Evolutionary conservation across 169 alveolate genomes (phyloP), one percentile per base, ranked within the genome.

Genomic region (Cryptosporidium viatorum): DNA sequence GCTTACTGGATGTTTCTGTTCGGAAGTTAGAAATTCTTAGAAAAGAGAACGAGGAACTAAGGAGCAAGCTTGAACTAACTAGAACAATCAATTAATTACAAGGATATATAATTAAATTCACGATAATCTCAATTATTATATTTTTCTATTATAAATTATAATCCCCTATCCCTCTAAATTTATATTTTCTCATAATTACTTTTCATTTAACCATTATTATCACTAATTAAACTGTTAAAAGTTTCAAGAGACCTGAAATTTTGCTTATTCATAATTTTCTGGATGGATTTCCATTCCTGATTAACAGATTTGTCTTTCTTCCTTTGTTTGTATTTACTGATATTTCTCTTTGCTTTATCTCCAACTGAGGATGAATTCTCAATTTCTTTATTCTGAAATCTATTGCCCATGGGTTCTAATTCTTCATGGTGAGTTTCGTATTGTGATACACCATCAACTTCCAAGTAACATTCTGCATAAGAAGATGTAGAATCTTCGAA

Each of bases 381-480:
- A 6, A 26, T 21, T 33, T 65, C 71, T 16, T 41, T 5, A 21
- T 41, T 23, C 2, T 29, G 35, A n/a, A 9, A 43, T 43, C 62
- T 80, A 45, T 12, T 45, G 12, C 23, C 37, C 39, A 8, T n/a
- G 3, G 55, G 29, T 18, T 62, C 59, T 3, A 62, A 21, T 48
- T 80, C 89, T 7, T 80, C 89, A 23, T 80, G 80, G 52, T 62
- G 62, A 18, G 89, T 80, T 50, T 80, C 89, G 39, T 60, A 59
- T 6, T 41, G 70, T 5, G 62, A 43, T 14, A 62, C 50, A 16
- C 89, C 89, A 7, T 65, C 89, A 12, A 80, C 75, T 8, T 80
- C 89, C 33, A 62, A 45, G 26, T 80, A 80, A 37, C 89, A 80
- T 45, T 80, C 89, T n/a, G 75, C 59, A 18, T 80, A 80, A 9